A percentile compares a stretch with the other conserved stretches of the same genome.
Conservation (phyloP, 2,329 filamentous ascomycete genomes). For the Thielaviopsis ethacetica region DNA sequence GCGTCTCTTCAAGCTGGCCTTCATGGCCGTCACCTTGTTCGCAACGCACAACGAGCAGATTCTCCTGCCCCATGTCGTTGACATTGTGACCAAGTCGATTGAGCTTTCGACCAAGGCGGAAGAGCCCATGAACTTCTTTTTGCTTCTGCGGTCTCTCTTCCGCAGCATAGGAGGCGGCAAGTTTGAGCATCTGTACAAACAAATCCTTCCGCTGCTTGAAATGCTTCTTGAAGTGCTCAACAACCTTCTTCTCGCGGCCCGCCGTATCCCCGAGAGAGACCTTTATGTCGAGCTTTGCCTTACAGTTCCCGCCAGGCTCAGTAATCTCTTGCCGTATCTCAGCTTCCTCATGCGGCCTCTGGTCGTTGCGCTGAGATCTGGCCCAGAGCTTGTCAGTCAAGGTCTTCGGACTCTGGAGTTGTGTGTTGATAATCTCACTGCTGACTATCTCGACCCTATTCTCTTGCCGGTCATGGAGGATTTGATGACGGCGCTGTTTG, state of each 20-base stretch:
- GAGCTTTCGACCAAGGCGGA: constrained; percentile 89
- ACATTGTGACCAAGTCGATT: constrained; percentile 94
- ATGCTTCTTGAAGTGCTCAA: constrained; percentile 97
- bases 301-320: constrained; percentile 85
- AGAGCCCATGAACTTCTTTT: constrained; percentile 97
- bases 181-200: constrained; percentile 96
- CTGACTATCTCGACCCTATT: constrained; percentile 94
- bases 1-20: constrained; percentile 90
- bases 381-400: constrained; percentile 86
- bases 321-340: constrained; percentile 85
- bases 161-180: constrained; percentile 91
- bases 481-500: constrained; percentile 92
- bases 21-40: constrained; percentile 98
- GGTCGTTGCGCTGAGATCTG: constrained; percentile 84
- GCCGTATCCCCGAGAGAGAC: constrained; percentile 80
- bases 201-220: constrained; percentile 86
- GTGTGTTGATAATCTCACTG: constrained; percentile 94
- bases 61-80: constrained; percentile 84
- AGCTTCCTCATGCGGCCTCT: constrained; percentile 94
- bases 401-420: constrained; percentile 85
- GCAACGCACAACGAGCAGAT: constrained; percentile 91
- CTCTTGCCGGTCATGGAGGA: constrained; percentile 99
- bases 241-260: constrained; percentile 76
- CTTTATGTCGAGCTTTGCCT: constrained; percentile 94
- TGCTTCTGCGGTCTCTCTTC: constrained; percentile 81